Evolutionary conservation across 108 stramenopile genomes (phyloP).

Genomic region (Cyclotella baltica): DNA sequence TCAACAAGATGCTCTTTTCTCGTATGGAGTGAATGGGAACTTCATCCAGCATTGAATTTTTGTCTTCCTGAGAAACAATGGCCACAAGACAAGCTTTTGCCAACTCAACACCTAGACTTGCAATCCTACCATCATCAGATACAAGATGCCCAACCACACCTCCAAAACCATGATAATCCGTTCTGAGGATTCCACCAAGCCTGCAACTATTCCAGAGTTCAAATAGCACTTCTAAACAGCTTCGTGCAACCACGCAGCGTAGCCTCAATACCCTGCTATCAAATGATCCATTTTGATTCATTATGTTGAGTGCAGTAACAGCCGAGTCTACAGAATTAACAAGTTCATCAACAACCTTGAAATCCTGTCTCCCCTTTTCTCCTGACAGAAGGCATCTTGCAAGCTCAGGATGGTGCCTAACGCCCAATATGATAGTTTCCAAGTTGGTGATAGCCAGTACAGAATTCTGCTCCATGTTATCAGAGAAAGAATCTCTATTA

Average conservation of each 20-base stretch:
- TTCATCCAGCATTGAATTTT: conserved; percentile 21
- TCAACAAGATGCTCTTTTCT: conserved; percentile 27
- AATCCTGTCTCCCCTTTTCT: conserved; percentile 19
- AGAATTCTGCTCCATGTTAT: conserved; percentile 12
- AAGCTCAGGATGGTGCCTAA: conserved; percentile 35
- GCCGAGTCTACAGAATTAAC: conserved; percentile 18
- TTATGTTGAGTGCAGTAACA: conserved; percentile 5
- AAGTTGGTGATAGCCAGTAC: conserved; percentile 22
- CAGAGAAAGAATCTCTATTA: not conserved
- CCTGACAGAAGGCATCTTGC: conserved; percentile 29
- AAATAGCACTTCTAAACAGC: conserved; percentile 36
- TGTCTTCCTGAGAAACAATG: conserved; percentile 31
- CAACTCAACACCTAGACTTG: conserved; percentile 32
- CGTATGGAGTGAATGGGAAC: conserved; percentile 7
- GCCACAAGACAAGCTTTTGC: conserved; percentile 31
- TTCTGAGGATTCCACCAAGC: conserved; percentile 9
- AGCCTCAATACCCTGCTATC: conserved; percentile 29
- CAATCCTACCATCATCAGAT: conserved; percentile 19
- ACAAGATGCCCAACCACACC: conserved; percentile 27
- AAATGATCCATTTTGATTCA: conserved; percentile 16
- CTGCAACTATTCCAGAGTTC: conserved; percentile 50
- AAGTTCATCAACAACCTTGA: conserved; percentile 37
- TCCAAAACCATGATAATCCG: conserved; percentile 43
- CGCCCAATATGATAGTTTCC: conserved; percentile 35
- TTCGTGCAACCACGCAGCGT: conserved; percentile 33